A percentile compares a stretch with the other conserved stretches of the same genome.
Evolutionary conservation across 768 basidiomycete genomes (phyloP).

Genomic region (Coprinellus micaceus): DNA sequence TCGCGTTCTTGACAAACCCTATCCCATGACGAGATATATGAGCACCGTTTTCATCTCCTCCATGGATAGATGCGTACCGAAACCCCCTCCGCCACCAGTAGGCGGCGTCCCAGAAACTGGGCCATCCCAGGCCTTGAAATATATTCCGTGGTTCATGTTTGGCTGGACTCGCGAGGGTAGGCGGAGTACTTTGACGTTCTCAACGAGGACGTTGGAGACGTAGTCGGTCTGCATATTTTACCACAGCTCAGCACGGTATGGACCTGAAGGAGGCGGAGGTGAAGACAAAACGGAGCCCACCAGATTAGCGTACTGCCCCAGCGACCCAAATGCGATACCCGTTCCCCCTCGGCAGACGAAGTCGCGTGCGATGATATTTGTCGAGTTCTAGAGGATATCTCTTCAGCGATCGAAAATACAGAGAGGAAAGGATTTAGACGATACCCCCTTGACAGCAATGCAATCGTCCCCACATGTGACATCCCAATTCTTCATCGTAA

Average conservation of each 20-base stretch:
- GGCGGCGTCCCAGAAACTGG: conserved; percentile 49
- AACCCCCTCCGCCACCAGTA: conserved; percentile 53
- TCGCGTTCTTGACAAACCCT: conserved; percentile 46
- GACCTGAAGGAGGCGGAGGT: not conserved
- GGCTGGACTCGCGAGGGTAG: conserved; percentile 48
- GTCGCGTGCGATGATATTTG: conserved; percentile 45
- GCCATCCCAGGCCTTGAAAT: conserved; percentile 56
- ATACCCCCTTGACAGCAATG: conserved; percentile 59
- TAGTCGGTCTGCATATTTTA: conserved; percentile 40
- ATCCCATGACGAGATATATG: not conserved
- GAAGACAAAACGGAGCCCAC: conserved; percentile 24
- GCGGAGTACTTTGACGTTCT: conserved; percentile 46
- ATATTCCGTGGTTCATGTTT: conserved; percentile 55
- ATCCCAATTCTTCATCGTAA: conserved; percentile 54
- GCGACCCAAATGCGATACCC: conserved; percentile 57
- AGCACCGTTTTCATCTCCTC: too few relatives aligned
- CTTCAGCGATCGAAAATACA: not conserved
- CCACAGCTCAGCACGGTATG: not conserved
- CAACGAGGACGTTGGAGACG: conserved; percentile 48
- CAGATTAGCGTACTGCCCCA: conserved; percentile 54
- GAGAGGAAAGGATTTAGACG: conserved; percentile 13
- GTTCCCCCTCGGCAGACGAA: conserved; percentile 57
- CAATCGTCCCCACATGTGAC: conserved; percentile 64
- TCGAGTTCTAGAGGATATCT: conserved; percentile 42
- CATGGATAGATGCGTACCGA: conserved; percentile 30